These are phyloP conservation scores for Apiospora saccharicola DNA, from an alignment of 2,329 filamentous ascomycete species.

Conservation along the genomic window DNA sequence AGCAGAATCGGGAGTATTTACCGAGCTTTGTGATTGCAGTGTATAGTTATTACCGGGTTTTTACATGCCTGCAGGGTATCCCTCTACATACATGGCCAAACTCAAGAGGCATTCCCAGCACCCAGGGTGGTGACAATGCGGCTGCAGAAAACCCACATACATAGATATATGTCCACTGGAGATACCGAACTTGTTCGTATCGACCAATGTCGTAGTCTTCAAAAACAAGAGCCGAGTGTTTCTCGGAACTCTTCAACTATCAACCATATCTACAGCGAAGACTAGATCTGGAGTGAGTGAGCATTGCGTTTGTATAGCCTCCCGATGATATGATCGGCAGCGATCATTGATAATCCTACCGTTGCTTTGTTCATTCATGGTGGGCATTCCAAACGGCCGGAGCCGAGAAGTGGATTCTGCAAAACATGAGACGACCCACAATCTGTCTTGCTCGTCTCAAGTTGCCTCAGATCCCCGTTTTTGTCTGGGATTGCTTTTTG, in stretches of 20 bases:
- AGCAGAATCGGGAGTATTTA: not conserved
- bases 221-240: not conserved
- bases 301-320: not conserved
- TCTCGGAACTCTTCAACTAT: not conserved
- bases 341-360: not conserved
- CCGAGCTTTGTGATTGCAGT: not conserved
- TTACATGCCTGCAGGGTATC: not conserved
- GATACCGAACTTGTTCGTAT: not conserved
- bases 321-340: slow-evolving; percentile 1
- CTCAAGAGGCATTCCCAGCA: not conserved
- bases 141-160: not conserved
- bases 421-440: slow-evolving; percentile 17
- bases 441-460: slow-evolving; percentile 6
- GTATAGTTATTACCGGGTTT: not conserved
- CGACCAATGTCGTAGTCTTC: not conserved
- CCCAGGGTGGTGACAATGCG: not conserved
- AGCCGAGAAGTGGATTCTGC: slow-evolving; percentile 1
- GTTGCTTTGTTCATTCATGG: not conserved
- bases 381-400: slow-evolving; percentile 1
- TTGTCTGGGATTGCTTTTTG: not conserved
- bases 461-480: not conserved
- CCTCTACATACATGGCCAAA: not conserved
- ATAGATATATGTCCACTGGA: not conserved
- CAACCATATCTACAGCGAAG: not conserved
- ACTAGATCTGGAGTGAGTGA: not conserved